Evolutionary conservation across 306 rosid genomes (phyloP).

Genomic region (Cucurbita pepo): DNA sequence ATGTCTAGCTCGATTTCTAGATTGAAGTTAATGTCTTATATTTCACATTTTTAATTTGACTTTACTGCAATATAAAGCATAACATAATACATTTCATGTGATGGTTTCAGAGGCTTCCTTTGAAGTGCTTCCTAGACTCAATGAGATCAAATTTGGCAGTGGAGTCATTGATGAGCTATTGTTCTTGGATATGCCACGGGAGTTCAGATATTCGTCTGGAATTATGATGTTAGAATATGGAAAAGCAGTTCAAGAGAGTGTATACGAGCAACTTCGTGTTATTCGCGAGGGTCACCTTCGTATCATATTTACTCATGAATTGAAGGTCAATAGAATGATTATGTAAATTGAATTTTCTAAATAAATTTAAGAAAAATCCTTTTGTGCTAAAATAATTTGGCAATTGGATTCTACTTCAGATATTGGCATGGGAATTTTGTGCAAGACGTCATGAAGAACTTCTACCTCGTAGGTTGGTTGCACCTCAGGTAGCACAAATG

Average conservation of each 20-base stretch:
- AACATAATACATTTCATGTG: background rate
- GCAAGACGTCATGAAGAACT: conserved; percentile 24
- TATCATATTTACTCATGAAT: conserved; percentile 15
- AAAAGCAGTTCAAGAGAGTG: conserved; percentile 32
- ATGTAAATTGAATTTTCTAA: background rate
- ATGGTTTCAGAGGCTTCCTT: conserved; percentile 20
- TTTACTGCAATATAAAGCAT: background rate
- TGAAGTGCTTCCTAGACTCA: conserved; percentile 30
- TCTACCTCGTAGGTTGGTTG: conserved; percentile 17
- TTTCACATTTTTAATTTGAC: background rate
- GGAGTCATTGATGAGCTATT: conserved; percentile 26
- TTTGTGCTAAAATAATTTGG: background rate
- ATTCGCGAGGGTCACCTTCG: conserved; percentile 26
- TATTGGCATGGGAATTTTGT: conserved; percentile 36
- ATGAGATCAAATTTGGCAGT: conserved; percentile 17
- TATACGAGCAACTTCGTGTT: conserved; percentile 22
- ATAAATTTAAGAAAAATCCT: background rate
- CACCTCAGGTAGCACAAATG: conserved; percentile 15
- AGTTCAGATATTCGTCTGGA: conserved; percentile 20
- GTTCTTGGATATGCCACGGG: conserved; percentile 23
- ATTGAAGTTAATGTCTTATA: background rate
- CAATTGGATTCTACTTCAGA: background rate
- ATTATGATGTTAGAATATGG: conserved; percentile 22
- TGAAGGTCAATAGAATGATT: conserved; percentile 20
- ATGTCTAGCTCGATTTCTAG: background rate